phyloP scores from a whole-genome alignment of 768 basidiomycete genomes.

The Termitomyces titanicus region DNA sequence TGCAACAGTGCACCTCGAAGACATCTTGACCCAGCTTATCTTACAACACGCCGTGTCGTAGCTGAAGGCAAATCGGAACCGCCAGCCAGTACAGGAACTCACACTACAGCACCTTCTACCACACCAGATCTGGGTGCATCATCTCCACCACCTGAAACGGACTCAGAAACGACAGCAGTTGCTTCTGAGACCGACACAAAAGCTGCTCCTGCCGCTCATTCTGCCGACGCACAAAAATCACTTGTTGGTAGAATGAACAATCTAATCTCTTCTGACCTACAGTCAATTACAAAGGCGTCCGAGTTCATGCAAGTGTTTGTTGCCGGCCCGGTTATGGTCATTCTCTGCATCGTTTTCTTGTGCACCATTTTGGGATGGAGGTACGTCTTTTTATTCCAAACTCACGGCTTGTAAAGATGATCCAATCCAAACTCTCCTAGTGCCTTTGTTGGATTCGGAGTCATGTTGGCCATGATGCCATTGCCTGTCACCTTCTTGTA shows the following conservation, averaged over 20 bases:
- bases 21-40: slow-evolving; percentile 37
- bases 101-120: slow-evolving; percentile 1
- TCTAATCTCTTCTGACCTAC: slow-evolving; percentile 60
- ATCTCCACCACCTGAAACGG: not conserved
- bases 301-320: slow-evolving; percentile 32
- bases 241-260: slow-evolving; percentile 79
- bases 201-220: slow-evolving; percentile 2
- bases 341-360: slow-evolving; percentile 35
- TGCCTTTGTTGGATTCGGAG: slow-evolving; percentile 51
- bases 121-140: not conserved
- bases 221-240: slow-evolving; percentile 10
- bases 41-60: slow-evolving; percentile 47
- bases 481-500: slow-evolving; percentile 48
- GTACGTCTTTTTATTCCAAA: slow-evolving; percentile 17
- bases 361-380: slow-evolving; percentile 45
- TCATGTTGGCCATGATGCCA: slow-evolving; percentile 48
- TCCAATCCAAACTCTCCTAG: slow-evolving; percentile 21
- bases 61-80: slow-evolving; percentile 25
- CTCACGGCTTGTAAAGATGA: not conserved
- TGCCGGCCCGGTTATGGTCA: slow-evolving; percentile 34
- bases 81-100: not conserved
- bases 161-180: not conserved
- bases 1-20: slow-evolving; percentile 43
- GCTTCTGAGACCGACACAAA: slow-evolving; percentile 3
- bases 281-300: slow-evolving; percentile 27